These are phyloP conservation scores for Melocanna baccifera DNA, from an alignment of 176 grass and related monocot species.

Conservation along the genomic window DNA sequence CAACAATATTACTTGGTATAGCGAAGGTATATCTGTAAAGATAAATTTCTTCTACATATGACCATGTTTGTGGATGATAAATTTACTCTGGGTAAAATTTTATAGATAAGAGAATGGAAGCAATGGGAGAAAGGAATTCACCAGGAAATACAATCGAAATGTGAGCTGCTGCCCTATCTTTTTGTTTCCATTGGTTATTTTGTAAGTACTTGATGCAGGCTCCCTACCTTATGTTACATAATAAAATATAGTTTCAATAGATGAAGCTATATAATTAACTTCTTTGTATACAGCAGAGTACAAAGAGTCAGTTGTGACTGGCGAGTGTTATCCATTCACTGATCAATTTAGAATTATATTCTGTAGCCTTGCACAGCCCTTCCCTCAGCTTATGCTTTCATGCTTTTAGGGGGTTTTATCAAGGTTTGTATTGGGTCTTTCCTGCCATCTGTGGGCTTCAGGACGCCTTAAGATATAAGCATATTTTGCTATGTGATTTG, in stretches of 20 bases:
- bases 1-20: conserved; percentile 78
- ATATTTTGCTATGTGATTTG: not conserved
- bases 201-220: not conserved
- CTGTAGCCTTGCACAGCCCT: not conserved
- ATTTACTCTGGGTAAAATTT: conserved; percentile 30
- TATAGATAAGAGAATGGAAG: conserved; percentile 71
- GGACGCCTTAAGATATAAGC: not conserved
- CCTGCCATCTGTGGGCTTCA: not conserved
- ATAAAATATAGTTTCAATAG: conserved; percentile 22
- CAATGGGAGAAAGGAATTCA: conserved; percentile 61
- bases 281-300: not conserved
- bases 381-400: not conserved
- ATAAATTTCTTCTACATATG: conserved; percentile 5
- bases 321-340: not conserved
- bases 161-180: conserved; percentile 19
- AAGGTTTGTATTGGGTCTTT: not conserved
- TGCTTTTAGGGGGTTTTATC: not conserved
- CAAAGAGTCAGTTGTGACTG: not conserved
- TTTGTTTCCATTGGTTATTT: conserved; percentile 30
- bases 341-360: not conserved
- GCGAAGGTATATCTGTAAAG: conserved; percentile 53
- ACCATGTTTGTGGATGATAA: conserved; percentile 9
- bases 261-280: conserved; percentile 14
- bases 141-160: conserved; percentile 24
- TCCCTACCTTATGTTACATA: not conserved